Evolutionary conservation across 176 grass and related monocot species (phyloP).

Genomic region (Aegilops longissima): DNA sequence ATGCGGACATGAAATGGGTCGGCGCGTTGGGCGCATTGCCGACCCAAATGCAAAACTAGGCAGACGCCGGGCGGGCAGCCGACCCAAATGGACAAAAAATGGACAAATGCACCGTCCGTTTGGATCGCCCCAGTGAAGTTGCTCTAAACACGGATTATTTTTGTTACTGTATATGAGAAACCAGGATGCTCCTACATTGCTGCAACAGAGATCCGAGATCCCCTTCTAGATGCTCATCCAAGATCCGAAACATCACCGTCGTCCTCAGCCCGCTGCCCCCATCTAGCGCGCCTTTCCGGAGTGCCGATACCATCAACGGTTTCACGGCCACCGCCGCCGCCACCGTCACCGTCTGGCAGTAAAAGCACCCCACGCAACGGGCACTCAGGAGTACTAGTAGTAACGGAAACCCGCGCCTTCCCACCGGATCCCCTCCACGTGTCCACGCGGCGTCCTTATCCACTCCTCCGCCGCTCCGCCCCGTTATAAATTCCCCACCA

Average conservation of each 20-base stretch:
- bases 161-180: neutral
- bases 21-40: no score
- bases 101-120: no score
- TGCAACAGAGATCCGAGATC: neutral
- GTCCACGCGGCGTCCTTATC: constrained; percentile 40
- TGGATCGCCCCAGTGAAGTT: no score
- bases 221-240: neutral
- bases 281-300: neutral
- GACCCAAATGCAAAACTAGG: no score
- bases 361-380: neutral
- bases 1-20: no score
- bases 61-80: no score
- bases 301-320: neutral
- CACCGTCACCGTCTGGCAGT: neutral
- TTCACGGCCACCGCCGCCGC: neutral
- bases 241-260: constrained; percentile 3
- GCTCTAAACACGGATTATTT: neutral
- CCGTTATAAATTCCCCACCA: constrained; percentile 30
- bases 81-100: no score
- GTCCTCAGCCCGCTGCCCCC: neutral
- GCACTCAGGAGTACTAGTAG: neutral
- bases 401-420: neutral
- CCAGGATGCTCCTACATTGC: neutral
- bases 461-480: neutral
- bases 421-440: constrained; percentile 1